These are phyloP conservation scores for Inonotus obliquus DNA, from an alignment of 1,284 basidiomycete genomes.

Conservation along the genomic window DNA sequence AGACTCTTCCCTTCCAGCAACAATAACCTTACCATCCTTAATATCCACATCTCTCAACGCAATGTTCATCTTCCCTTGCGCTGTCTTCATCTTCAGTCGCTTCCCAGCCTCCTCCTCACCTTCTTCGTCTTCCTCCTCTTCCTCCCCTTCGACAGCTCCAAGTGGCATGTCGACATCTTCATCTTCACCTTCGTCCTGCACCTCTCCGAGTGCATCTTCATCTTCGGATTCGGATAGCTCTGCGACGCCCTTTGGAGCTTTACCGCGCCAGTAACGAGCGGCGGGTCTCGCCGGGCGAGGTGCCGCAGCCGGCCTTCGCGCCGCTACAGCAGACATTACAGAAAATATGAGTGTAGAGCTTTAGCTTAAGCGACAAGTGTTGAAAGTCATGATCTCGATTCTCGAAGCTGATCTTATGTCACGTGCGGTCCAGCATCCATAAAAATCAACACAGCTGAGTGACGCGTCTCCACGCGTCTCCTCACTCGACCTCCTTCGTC, in stretches of 20 bases:
- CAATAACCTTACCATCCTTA: slow-evolving; percentile 70
- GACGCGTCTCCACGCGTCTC: not conserved
- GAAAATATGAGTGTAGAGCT: not conserved
- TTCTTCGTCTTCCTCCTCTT: slow-evolving; percentile 34
- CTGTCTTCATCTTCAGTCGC: slow-evolving; percentile 26
- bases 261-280: slow-evolving; percentile 80
- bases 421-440: not conserved
- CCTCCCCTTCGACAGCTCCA: slow-evolving; percentile 34
- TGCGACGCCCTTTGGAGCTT: slow-evolving; percentile 68
- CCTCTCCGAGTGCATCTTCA: slow-evolving; percentile 45
- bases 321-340: slow-evolving; percentile 18
- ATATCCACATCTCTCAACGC: slow-evolving; percentile 72
- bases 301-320: slow-evolving; percentile 52
- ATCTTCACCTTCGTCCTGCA: slow-evolving; percentile 31
- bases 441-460: not conserved
- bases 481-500: not conserved
- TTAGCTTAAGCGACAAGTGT: not conserved
- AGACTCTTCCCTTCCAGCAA: slow-evolving; percentile 69
- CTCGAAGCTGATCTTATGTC: not conserved
- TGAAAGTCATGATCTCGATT: not conserved
- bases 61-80: slow-evolving; percentile 51
- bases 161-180: slow-evolving; percentile 57
- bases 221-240: slow-evolving; percentile 54
- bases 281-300: slow-evolving; percentile 67
- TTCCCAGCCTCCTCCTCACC: slow-evolving; percentile 45